Percentiles rank a stretch among this genome's conserved stretches.
These are phyloP conservation scores for Ciborinia camelliae DNA, from an alignment of 2,329 filamentous ascomycete genomes.

Conservation along the genomic window DNA sequence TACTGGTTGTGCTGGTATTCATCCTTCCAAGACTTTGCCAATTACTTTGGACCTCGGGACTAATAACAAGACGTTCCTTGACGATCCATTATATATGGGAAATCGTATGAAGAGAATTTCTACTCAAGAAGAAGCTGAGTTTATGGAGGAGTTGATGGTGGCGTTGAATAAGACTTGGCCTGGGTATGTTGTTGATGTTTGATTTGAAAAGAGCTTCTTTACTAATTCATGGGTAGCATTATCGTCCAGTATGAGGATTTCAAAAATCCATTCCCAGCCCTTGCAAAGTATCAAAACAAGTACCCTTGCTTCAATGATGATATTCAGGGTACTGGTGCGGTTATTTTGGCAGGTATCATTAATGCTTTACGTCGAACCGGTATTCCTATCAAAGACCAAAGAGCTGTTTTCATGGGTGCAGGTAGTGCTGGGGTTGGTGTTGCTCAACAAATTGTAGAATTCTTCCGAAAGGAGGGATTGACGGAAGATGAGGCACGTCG, in stretches of 20 bases:
- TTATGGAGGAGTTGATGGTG: slow-evolving; percentile 71
- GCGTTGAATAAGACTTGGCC: slow-evolving; percentile 68
- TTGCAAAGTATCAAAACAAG: slow-evolving; percentile 69
- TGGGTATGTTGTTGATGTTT: slow-evolving; percentile 63
- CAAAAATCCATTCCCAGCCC: slow-evolving; percentile 54
- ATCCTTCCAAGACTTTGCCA: slow-evolving; percentile 73
- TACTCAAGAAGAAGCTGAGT: slow-evolving; percentile 69
- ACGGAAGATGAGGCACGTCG: slow-evolving; percentile 66
- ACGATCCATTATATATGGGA: slow-evolving; percentile 77
- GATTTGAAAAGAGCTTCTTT: slow-evolving; percentile 53
- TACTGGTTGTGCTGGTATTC: slow-evolving; percentile 81
- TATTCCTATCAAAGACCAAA: slow-evolving; percentile 62
- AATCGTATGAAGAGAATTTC: slow-evolving; percentile 62
- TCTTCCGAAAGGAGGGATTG: slow-evolving; percentile 63
- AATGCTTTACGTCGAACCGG: slow-evolving; percentile 67
- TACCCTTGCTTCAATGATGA: slow-evolving; percentile 92
- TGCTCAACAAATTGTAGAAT: slow-evolving; percentile 76
- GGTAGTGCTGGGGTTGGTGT: slow-evolving; percentile 82
- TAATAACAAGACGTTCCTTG: slow-evolving; percentile 68
- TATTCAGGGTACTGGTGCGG: slow-evolving; percentile 83
- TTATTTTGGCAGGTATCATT: slow-evolving; percentile 78
- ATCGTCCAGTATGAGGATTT: slow-evolving; percentile 71
- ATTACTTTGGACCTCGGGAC: slow-evolving; percentile 85
- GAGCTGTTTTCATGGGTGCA: slow-evolving; percentile 73
- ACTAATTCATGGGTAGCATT: slow-evolving; percentile 19